Conservation (phyloP, 257 asterid genomes). For the Capsicum baccatum region DNA sequence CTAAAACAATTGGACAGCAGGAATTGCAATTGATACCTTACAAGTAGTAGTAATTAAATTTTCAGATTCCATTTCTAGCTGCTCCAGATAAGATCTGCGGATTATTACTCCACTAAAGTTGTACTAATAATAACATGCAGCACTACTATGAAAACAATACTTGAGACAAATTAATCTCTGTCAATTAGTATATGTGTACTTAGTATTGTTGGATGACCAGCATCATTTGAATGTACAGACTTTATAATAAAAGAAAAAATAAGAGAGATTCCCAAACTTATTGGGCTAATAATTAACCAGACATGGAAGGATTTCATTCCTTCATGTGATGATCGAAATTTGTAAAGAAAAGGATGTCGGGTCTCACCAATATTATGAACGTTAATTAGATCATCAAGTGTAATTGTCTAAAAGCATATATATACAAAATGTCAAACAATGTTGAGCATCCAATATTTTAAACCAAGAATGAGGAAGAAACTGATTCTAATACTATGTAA, state of each 20-base stretch:
- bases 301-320: not conserved
- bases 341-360: not conserved
- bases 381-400: not conserved
- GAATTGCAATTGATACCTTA: conserved; percentile 16
- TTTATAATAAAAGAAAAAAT: not conserved
- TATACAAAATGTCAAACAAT: not conserved
- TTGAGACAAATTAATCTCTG: conserved; percentile 32
- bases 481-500: no score
- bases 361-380: not conserved
- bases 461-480: not conserved
- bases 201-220: not conserved
- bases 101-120: not conserved
- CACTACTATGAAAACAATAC: conserved; percentile 25
- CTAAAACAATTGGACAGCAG: conserved; percentile 7
- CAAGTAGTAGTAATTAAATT: not conserved
- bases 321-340: not conserved
- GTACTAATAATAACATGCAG: conserved; percentile 25
- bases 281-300: not conserved
- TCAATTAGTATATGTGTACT: not conserved
- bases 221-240: not conserved
- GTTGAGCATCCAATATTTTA: not conserved
- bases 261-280: not conserved
- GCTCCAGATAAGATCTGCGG: conserved; percentile 30
- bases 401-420: no score
- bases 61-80: conserved; percentile 9